Conservation (phyloP, 2,329 filamentous ascomycete genomes). For the Apiospora rasikravindrae region DNA sequence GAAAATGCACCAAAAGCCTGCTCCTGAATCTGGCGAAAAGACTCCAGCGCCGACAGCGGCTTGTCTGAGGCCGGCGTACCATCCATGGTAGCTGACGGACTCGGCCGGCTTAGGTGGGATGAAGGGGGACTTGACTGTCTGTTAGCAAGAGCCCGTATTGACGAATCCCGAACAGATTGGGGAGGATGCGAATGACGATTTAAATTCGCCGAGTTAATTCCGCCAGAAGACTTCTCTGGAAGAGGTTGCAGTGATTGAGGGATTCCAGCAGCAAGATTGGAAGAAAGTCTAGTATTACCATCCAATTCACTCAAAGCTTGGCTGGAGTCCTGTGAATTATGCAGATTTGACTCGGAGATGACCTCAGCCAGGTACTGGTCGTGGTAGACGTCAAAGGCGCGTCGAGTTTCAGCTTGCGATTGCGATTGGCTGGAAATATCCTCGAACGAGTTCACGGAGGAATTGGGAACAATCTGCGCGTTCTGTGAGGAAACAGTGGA, state of each 20-base stretch:
- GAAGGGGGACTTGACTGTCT: neutral
- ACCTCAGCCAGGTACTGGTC: conserved; percentile 25
- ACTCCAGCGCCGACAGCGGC: conserved; percentile 33
- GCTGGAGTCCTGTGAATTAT: conserved; percentile 29
- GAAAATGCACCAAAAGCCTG: conserved; percentile 25
- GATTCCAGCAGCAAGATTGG: conserved; percentile 25
- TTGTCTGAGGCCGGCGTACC: conserved; percentile 18
- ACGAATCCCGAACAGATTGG: neutral
- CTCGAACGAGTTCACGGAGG: conserved; percentile 17
- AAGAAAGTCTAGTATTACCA: conserved; percentile 33
- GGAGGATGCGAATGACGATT: neutral
- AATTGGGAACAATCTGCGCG: conserved; percentile 34
- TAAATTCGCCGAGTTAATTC: neutral
- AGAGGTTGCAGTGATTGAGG: conserved; percentile 15
- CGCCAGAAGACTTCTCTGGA: conserved; percentile 20
- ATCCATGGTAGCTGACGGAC: conserved; percentile 20
- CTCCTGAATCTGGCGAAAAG: conserved; percentile 31
- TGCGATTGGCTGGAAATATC: conserved; percentile 29
- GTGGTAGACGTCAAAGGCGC: conserved; percentile 31
- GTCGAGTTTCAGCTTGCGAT: conserved; percentile 23
- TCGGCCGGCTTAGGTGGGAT: neutral
- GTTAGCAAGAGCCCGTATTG: conserved; percentile 6
- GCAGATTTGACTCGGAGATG: conserved; percentile 26
- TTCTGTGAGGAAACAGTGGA: conserved; percentile 31
- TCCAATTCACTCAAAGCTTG: conserved; percentile 35